phyloP scores from a whole-genome alignment of 345 rosid species.

The Psidium friedrichsthalianum region DNA sequence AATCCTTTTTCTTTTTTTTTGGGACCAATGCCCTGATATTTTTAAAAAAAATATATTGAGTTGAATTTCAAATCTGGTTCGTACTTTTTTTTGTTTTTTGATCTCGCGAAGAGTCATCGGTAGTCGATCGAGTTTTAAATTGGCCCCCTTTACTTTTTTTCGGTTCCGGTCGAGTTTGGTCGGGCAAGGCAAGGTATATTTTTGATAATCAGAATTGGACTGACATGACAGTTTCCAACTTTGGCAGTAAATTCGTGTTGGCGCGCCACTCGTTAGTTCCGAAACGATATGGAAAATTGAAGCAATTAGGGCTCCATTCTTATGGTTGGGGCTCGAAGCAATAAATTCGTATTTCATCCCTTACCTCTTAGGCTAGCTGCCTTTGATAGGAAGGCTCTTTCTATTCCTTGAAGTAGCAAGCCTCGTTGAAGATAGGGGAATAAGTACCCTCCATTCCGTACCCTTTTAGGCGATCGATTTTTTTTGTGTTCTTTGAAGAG shows the following conservation, averaged over 20 bases:
- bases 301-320: not conserved
- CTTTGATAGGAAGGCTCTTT: no score
- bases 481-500: no score
- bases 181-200: no score
- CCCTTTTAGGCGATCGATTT: no score
- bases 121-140: not conserved
- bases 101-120: not conserved
- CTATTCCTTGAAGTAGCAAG: no score
- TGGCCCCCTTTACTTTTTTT: not conserved
- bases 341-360: no score
- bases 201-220: no score
- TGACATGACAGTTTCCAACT: not conserved
- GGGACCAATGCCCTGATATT: not conserved
- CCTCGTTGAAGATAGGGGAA: no score
- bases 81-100: not conserved
- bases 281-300: not conserved
- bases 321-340: not conserved
- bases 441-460: no score
- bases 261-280: accelerated
- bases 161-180: no score
- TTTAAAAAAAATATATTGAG: not conserved
- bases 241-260: not conserved
- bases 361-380: no score
- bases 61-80: not conserved
- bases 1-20: not conserved